These are phyloP conservation scores for Malassezia dermatis DNA, from an alignment of 1,284 basidiomycete species.

Conservation along the genomic window DNA sequence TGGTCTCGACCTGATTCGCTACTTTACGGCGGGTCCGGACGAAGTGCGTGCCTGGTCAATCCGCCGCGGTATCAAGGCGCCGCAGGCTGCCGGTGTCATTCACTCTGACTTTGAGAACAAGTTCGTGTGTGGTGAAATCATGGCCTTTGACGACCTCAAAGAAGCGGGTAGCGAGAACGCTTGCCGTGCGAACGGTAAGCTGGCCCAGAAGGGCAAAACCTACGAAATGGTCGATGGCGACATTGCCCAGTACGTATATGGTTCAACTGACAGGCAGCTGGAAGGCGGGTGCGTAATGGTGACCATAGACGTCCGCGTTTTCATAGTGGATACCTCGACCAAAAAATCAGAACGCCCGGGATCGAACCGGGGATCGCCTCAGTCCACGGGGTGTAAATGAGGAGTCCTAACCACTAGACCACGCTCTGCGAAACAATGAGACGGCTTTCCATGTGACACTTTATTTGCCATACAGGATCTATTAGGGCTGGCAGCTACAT, in stretches of 20 bases:
- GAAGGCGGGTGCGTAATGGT: conserved; percentile 21
- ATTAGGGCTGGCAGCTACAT: not conserved
- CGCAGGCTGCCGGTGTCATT: conserved; percentile 95
- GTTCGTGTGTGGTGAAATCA: conserved; percentile 99
- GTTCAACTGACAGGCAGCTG: conserved; percentile 19
- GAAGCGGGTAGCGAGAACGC: conserved; percentile 80
- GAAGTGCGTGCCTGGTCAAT: conserved; percentile 97
- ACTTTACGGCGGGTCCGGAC: conserved; percentile 86
- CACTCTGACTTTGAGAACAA: conserved; percentile 93
- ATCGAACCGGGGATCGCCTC: conserved; percentile 22
- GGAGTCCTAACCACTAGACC: conserved; percentile 22
- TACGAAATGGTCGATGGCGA: conserved; percentile 58
- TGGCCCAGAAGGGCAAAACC: conserved; percentile 90
- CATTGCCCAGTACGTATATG: conserved; percentile 26
- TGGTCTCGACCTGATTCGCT: conserved; percentile 39
- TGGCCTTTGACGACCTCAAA: conserved; percentile 80
- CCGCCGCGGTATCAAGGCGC: conserved; percentile 81
- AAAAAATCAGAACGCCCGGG: conserved; percentile 19
- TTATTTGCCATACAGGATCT: not conserved
- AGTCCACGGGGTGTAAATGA: conserved; percentile 18
- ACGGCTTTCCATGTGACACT: not conserved
- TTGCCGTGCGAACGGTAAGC: conserved; percentile 90
- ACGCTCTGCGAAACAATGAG: conserved; percentile 12
- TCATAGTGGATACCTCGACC: not conserved
- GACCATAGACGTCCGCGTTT: not conserved